These are phyloP conservation scores for Irpex rosettiformis DNA, from an alignment of 1,284 basidiomycete genomes.

Conservation along the genomic window DNA sequence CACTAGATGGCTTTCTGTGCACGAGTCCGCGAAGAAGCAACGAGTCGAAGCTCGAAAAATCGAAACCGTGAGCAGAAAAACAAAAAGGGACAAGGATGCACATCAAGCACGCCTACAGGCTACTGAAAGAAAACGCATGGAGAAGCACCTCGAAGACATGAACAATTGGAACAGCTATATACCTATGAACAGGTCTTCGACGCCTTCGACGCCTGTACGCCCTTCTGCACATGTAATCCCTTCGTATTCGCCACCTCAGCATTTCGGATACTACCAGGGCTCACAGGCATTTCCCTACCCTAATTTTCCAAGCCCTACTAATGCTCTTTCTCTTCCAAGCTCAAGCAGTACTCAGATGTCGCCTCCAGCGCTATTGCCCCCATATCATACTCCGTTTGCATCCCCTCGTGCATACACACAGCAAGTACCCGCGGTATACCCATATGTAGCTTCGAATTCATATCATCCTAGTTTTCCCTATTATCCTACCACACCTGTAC, in stretches of 20 bases:
- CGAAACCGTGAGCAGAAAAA: neutral
- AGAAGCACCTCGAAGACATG: neutral
- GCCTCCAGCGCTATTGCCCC: too few relatives aligned
- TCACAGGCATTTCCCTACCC: too few relatives aligned
- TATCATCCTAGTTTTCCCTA: too few relatives aligned
- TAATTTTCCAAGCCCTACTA: too few relatives aligned
- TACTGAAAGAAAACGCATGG: neutral
- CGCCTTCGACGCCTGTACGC: neutral
- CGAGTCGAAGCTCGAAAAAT: neutral
- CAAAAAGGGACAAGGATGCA: neutral
- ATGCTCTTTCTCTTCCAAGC: too few relatives aligned
- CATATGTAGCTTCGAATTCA: too few relatives aligned
- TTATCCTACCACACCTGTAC: neutral
- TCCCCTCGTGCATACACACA: too few relatives aligned
- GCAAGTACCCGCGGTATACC: too few relatives aligned
- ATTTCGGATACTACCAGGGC: too few relatives aligned
- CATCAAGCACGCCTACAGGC: neutral
- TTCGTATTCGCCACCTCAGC: too few relatives aligned
- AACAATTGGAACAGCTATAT: neutral
- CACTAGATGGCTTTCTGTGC: neutral
- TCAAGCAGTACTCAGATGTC: too few relatives aligned
- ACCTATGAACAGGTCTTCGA: neutral
- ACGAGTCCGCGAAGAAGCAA: neutral
- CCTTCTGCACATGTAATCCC: neutral
- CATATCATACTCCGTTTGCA: too few relatives aligned